phyloP scores from a whole-genome alignment of 331 rosid species.

The Acacia pycnantha region DNA sequence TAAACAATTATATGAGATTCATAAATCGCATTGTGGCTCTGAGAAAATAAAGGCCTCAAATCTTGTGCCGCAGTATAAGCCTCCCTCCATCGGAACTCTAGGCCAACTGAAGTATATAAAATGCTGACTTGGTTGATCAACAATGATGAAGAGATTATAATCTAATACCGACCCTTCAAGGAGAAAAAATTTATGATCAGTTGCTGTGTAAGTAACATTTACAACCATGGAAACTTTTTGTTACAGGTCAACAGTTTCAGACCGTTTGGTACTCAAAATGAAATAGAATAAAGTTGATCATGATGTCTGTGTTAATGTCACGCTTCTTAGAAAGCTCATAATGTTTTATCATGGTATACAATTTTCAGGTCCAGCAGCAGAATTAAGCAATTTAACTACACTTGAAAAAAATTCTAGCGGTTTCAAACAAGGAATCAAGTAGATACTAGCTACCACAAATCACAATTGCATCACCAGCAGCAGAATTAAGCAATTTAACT shows the following conservation, averaged over 20 bases:
- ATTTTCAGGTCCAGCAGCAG: not conserved
- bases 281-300: not conserved
- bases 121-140: not conserved
- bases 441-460: not conserved
- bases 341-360: not conserved
- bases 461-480: not conserved
- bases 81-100: not conserved
- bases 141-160: not conserved
- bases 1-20: not conserved
- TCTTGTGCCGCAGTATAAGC: not conserved
- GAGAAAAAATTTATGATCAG: not conserved
- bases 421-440: not conserved
- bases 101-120: not conserved
- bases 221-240: not conserved
- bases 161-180: not conserved
- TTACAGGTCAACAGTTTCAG: no score
- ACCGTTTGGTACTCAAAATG: not conserved
- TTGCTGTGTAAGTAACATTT: not conserved
- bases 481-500: not conserved
- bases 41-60: not conserved
- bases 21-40: not conserved
- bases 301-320: not conserved
- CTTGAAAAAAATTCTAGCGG: not conserved
- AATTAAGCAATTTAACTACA: not conserved
- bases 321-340: not conserved